Evolutionary conservation across 148 eudicot genomes (phyloP).

Genomic region (Dysphania ambrosioides): DNA sequence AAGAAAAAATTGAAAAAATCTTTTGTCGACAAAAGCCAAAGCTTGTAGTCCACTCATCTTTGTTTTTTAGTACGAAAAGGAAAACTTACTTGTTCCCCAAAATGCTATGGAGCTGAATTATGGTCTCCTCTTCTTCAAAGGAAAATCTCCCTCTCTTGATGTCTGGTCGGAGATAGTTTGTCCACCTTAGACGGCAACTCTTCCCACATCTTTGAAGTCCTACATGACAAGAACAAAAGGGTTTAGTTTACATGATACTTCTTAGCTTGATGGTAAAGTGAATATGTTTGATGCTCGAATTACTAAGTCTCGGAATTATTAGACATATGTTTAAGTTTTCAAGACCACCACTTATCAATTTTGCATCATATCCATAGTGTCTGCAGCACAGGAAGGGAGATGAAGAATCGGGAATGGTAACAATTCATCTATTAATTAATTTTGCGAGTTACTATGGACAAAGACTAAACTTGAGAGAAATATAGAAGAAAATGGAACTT

Average conservation of each 20-base stretch:
- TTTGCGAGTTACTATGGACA: neutral
- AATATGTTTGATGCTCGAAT: neutral
- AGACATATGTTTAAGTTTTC: neutral
- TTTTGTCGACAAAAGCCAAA: neutral
- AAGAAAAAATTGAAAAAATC: neutral
- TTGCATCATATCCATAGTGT: neutral
- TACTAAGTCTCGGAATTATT: neutral
- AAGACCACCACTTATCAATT: neutral
- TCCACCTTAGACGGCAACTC: slow-evolving; percentile 95
- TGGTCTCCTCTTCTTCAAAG: slow-evolving; percentile 88
- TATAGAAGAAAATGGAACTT: too few relatives aligned
- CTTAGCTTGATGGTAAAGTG: neutral
- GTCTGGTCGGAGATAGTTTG: slow-evolving; percentile 91
- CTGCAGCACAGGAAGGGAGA: neutral
- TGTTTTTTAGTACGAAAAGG: neutral
- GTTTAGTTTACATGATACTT: neutral
- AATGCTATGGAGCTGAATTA: slow-evolving; percentile 84
- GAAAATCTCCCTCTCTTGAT: slow-evolving; percentile 90
- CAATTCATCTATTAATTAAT: too few relatives aligned
- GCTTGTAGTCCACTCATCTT: slow-evolving; percentile 7
- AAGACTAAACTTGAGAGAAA: neutral
- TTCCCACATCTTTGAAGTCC: slow-evolving; percentile 95
- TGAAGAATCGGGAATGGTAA: neutral
- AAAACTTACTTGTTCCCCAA: slow-evolving; percentile 87
- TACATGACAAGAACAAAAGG: slow-evolving; percentile 23